These are phyloP conservation scores for Trichoderma harzianum DNA, from an alignment of 2,329 filamentous ascomycete genomes.

Conservation along the genomic window DNA sequence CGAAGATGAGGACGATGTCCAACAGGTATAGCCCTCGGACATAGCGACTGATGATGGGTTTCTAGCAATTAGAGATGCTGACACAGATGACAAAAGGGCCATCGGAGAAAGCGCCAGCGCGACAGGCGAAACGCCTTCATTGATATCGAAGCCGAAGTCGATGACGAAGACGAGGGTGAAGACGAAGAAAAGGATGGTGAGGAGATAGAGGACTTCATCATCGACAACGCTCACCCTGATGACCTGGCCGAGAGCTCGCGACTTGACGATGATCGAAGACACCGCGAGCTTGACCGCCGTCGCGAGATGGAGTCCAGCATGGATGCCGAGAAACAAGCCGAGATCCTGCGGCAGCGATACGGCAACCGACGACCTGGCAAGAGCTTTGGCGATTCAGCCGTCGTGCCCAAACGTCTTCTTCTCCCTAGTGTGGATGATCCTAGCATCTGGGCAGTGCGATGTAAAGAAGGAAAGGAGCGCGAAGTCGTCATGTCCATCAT, in stretches of 20 bases:
- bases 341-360: constrained; percentile 82
- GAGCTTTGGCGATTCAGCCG: constrained; percentile 64
- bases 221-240: constrained; percentile 86
- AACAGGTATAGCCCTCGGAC: constrained; percentile 45
- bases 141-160: constrained; percentile 97
- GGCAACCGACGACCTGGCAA: constrained; percentile 69
- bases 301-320: constrained; percentile 83
- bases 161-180: constrained; percentile 84
- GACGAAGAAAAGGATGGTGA: constrained; percentile 88
- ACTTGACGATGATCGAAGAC: constrained; percentile 84
- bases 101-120: constrained; percentile 78
- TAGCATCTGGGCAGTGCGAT: constrained; percentile 90
- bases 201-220: constrained; percentile 79
- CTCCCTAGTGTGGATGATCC: constrained; percentile 93
- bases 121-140: constrained; percentile 81
- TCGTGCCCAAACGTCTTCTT: constrained; percentile 80
- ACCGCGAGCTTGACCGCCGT: constrained; percentile 89
- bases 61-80: constrained; percentile 14
- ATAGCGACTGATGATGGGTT: not conserved
- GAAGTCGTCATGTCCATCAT: constrained; percentile 86
- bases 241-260: constrained; percentile 78
- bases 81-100: constrained; percentile 42
- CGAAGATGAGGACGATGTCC: constrained; percentile 68
- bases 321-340: constrained; percentile 91
- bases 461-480: constrained; percentile 91